Evolutionary conservation across 2,329 filamentous ascomycete species (phyloP).

Genomic region (Knufia petricola): DNA sequence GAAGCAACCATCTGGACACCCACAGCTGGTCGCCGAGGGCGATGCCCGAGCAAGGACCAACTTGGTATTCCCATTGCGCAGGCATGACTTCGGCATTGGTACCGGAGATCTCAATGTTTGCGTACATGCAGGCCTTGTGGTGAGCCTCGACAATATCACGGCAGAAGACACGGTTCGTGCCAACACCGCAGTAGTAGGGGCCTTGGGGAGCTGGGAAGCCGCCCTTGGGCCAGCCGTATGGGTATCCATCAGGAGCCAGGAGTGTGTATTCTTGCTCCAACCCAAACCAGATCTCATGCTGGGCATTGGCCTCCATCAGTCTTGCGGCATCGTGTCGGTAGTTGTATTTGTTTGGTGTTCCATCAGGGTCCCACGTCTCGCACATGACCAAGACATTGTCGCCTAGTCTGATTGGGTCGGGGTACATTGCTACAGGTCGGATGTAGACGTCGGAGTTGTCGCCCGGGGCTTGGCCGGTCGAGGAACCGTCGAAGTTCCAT

Average conservation of each 20-base stretch:
- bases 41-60: conserved; percentile 82
- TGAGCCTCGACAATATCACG: conserved; percentile 95
- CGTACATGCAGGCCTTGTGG: conserved; percentile 82
- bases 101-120: conserved; percentile 86
- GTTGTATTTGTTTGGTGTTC: conserved; percentile 97
- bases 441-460: conserved; percentile 98
- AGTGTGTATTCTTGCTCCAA: conserved; percentile 97
- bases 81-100: conserved; percentile 99
- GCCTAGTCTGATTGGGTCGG: conserved; percentile 78
- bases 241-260: conserved; percentile 74
- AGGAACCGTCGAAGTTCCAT: conserved; percentile 83
- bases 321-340: conserved; percentile 84
- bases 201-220: conserved; percentile 89
- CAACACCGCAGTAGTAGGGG: conserved; percentile 97
- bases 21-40: conserved; percentile 93
- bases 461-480: conserved; percentile 81
- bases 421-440: conserved; percentile 77
- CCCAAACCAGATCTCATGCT: conserved; percentile 90
- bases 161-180: conserved; percentile 93
- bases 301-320: conserved; percentile 77
- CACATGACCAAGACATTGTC: conserved; percentile 91
- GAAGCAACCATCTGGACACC: conserved; percentile 80
- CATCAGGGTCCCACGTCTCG: conserved; percentile 91
- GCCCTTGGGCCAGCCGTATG: conserved; percentile 82
- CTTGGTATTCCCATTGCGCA: conserved; percentile 96